Percentiles rank a stretch among this genome's conserved stretches.
Conservation (phyloP, 495 filamentous ascomycete species). For the Massariosphaeria phaeospora region DNA sequence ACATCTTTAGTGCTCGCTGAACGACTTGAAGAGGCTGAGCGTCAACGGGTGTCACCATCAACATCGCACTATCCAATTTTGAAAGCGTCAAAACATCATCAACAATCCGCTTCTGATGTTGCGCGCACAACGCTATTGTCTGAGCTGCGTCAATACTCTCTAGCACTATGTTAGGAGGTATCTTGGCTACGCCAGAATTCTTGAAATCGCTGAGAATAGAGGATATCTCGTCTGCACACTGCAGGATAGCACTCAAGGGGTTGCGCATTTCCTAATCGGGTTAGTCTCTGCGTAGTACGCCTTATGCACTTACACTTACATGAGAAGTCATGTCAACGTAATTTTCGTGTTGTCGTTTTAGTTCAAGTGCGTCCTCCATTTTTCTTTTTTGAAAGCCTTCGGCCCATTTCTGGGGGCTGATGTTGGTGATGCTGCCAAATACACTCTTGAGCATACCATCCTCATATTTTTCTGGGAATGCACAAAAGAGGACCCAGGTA, state of each 20-base stretch:
- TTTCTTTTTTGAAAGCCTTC: conserved; percentile 58
- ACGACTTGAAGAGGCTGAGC: conserved; percentile 64
- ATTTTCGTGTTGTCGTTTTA: conserved; percentile 54
- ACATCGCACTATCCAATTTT: conserved; percentile 73
- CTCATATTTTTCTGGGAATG: conserved; percentile 59
- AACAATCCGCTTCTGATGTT: conserved; percentile 75
- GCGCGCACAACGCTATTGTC: conserved; percentile 68
- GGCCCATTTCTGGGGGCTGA: conserved; percentile 47
- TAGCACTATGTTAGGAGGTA: conserved; percentile 47
- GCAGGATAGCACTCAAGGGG: conserved; percentile 72
- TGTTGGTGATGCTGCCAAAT: conserved; percentile 54
- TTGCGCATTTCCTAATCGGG: conserved; percentile 90
- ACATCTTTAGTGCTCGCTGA: conserved; percentile 65
- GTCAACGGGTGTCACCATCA: conserved; percentile 62
- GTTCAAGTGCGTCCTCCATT: conserved; percentile 44
- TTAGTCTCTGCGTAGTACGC: no score
- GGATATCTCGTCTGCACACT: conserved; percentile 74
- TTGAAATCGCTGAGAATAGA: conserved; percentile 48
- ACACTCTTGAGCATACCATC: conserved; percentile 59
- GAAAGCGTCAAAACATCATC: conserved; percentile 75
- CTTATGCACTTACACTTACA: no score
- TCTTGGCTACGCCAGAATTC: conserved; percentile 15
- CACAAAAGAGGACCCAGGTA: conserved; percentile 67
- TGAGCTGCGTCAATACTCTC: conserved; percentile 65
- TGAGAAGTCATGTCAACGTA: conserved; percentile 89